Evolutionary conservation across 257 asterid species (phyloP), one percentile per base, ranked within the genome.

Genomic region (Ajuga chamaepitys): DNA sequence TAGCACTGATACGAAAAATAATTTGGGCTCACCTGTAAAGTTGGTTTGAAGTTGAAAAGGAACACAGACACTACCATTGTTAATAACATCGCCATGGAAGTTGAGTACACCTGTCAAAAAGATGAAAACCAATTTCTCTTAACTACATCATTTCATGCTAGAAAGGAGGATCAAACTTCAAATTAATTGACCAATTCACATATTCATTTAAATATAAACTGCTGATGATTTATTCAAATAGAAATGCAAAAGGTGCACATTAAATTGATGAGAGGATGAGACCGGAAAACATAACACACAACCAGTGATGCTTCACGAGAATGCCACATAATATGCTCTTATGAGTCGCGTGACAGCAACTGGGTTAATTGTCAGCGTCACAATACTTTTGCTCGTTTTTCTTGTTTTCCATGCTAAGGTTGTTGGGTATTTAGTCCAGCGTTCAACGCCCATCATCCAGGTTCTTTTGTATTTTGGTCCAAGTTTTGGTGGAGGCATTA

Each of bases 21-120:
- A 51, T 11, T n/a, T 56, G 45, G 41, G 20, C 60, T 62, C 62
- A 94, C 99, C 88, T 94, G 99, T 69, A 82, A 64, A 22, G 96
- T 94, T 66, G 97, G 98, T 81, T 75, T 84, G 85, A 93, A 94
- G 74, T 77, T 74, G 87, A 94, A 93, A 73, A 93, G 91, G 81
- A 81, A 79, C 59, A 79, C 91, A 10, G 98, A 93, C 37, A 87
- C 48, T 38, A 89, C 71, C 95, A 86, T 93, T 9, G 98, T 93
- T 70, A 93, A 80, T 52, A 93, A 80, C 98, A 93, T 93, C 37
- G 98, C 97, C 97, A 93, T 89, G 68, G 98, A 93, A 3, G 98
- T 89, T 26, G 98, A 88, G 64, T 93, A 93, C 28, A 93, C 98
- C 97, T 93, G 66, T 72, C 60, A 53, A 78, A 38, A 70, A 53